Evolutionary conservation across 495 filamentous ascomycete species (phyloP).

Genomic region (Penicillium angulare): DNA sequence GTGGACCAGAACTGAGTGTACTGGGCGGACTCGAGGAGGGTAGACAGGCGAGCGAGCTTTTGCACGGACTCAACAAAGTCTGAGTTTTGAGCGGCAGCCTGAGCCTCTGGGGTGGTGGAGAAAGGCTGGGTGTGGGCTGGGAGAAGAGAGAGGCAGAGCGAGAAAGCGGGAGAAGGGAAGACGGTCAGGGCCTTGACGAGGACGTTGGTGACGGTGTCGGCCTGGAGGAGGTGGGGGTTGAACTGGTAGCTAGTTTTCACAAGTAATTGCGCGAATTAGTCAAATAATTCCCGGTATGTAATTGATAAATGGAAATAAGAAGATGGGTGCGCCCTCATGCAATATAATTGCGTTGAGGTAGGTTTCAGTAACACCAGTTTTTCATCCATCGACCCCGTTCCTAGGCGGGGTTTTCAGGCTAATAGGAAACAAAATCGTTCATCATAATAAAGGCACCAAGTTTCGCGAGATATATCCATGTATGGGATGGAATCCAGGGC

Average conservation of each 20-base stretch:
- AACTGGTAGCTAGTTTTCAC: constrained; percentile 81
- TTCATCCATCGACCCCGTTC: constrained; percentile 38
- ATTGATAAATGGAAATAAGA: background rate
- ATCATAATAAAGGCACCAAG: constrained; percentile 49
- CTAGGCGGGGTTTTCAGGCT: constrained; percentile 66
- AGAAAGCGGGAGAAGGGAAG: constrained; percentile 96
- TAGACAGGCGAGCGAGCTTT: constrained; percentile 81
- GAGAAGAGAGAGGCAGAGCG: constrained; percentile 88
- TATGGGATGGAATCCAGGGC: no score
- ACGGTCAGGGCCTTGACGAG: constrained; percentile 96
- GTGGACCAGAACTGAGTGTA: constrained; percentile 93
- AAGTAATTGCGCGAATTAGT: constrained; percentile 12
- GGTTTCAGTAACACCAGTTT: no score
- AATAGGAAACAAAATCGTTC: constrained; percentile 93
- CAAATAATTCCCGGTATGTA: background rate
- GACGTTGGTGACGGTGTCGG: constrained; percentile 97
- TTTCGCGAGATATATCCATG: no score
- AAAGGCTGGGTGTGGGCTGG: constrained; percentile 68
- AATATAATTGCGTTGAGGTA: constrained; percentile 13
- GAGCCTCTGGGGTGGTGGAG: constrained; percentile 51
- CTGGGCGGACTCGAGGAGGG: constrained; percentile 78
- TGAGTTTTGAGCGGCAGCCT: constrained; percentile 64
- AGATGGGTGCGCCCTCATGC: constrained; percentile 1
- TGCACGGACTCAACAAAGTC: constrained; percentile 77
- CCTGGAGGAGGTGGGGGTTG: constrained; percentile 95